These are phyloP conservation scores for Ogataea polymorpha DNA, from an alignment of 805 yeast species.

Conservation along the genomic window DNA sequence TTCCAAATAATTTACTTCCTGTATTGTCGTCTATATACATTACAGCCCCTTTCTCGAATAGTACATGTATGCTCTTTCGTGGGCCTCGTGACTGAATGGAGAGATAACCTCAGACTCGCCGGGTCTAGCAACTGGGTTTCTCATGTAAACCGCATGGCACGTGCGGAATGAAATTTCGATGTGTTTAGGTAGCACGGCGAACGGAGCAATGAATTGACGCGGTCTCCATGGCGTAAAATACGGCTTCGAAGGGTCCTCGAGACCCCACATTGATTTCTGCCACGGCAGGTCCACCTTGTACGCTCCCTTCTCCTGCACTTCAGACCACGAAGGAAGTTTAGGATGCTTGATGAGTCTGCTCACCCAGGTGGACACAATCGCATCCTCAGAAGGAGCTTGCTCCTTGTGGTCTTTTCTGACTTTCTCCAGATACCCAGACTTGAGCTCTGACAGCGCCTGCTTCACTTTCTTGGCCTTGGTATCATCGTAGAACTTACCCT, in stretches of 20 bases:
- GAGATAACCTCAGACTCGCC: conserved; percentile 94
- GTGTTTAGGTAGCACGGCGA: conserved; percentile 89
- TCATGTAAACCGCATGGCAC: conserved; percentile 93
- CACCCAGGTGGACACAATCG: conserved; percentile 43
- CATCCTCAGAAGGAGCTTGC: conserved; percentile 27
- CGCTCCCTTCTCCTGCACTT: conserved; percentile 31
- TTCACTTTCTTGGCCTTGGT: conserved; percentile 31
- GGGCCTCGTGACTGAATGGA: conserved; percentile 78
- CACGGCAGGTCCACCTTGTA: conserved; percentile 66
- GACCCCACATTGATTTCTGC: conserved; percentile 79
- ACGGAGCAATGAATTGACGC: conserved; percentile 88
- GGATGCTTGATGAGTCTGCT: conserved; percentile 41
- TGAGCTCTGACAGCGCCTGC: conserved; percentile 34
- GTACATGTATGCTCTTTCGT: conserved; percentile 94
- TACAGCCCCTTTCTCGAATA: conserved; percentile 69
- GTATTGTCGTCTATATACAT: conserved; percentile 10
- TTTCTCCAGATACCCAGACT: conserved; percentile 31
- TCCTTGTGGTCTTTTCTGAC: conserved; percentile 27
- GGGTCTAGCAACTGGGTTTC: conserved; percentile 97
- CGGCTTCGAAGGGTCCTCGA: conserved; percentile 69
- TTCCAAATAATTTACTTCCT: conserved; percentile 10
- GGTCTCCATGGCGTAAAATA: conserved; percentile 98
- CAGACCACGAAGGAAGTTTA: conserved; percentile 34
- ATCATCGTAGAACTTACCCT: conserved; percentile 30
- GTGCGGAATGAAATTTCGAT: conserved; percentile 86